Conservation (phyloP, 495 filamentous ascomycete genomes). For the Ascobolus immersus region DNA sequence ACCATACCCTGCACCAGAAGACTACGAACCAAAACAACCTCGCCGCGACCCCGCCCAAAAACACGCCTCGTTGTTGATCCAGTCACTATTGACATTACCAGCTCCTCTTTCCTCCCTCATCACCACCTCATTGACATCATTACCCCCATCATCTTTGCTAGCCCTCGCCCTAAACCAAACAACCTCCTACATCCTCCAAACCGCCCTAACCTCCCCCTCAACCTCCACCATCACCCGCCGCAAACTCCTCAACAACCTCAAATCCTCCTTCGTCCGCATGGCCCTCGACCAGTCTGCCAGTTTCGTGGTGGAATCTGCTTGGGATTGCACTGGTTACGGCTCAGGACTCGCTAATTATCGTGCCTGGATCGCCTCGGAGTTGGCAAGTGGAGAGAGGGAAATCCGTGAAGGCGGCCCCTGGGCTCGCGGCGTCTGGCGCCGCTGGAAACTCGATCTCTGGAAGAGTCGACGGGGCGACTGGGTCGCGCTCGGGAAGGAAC, state of each 20-base stretch:
- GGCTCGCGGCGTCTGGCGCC: conserved; percentile 58
- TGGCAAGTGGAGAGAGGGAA: conserved; percentile 31
- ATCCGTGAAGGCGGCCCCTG: conserved; percentile 61
- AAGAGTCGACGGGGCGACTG: conserved; percentile 19
- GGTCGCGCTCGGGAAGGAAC: conserved; percentile 12
- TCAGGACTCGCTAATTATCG: conserved; percentile 30
- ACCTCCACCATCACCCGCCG: conserved; percentile 25
- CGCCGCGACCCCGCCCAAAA: conserved; percentile 5
- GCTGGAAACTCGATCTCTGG: conserved; percentile 80
- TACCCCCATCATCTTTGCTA: conserved; percentile 15
- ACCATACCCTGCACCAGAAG: neutral
- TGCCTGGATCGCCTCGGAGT: conserved; percentile 39
- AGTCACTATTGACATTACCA: conserved; percentile 35
- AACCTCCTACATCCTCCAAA: conserved; percentile 46
- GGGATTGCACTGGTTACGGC: conserved; percentile 37
- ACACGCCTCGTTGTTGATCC: conserved; percentile 40
- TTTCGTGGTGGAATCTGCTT: conserved; percentile 54
- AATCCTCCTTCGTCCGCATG: conserved; percentile 33
- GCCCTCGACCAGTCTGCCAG: conserved; percentile 47
- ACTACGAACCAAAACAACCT: conserved; percentile 1
- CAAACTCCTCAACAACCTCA: conserved; percentile 34
- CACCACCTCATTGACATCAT: conserved; percentile 29
- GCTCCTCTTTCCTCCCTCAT: conserved; percentile 31
- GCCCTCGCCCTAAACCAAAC: conserved; percentile 30
- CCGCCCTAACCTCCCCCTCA: conserved; percentile 32